phyloP scores from a whole-genome alignment of 352 stramenopile genomes.

The Pythium apleroticum region DNA sequence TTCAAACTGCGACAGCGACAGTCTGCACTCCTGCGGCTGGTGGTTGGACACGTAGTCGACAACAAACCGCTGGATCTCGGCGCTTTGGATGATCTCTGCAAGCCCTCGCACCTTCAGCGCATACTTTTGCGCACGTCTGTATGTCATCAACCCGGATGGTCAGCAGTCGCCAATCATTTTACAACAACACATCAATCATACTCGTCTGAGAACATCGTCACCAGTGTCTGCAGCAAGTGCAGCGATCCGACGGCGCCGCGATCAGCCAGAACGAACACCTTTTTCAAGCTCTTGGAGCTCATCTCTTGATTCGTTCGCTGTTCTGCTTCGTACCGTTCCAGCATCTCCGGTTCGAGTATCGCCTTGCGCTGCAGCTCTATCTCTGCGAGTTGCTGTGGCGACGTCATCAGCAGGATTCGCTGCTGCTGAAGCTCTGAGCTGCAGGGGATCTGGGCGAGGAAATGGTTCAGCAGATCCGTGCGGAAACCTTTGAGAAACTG shows the following conservation, averaged over 20 bases:
- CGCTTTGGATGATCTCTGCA: slow-evolving; percentile 37
- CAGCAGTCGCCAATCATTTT: no score
- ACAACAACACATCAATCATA: slow-evolving; percentile 28
- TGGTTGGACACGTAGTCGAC: slow-evolving; percentile 48
- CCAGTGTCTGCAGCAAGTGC: slow-evolving; percentile 56
- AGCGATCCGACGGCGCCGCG: slow-evolving; percentile 37
- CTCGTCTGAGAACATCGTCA: slow-evolving; percentile 56
- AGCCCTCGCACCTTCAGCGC: slow-evolving; percentile 46
- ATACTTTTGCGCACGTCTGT: slow-evolving; percentile 39
- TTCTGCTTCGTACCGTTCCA: slow-evolving; percentile 43
- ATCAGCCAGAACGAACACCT: slow-evolving; percentile 53
- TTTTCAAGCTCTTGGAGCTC: slow-evolving; percentile 42
- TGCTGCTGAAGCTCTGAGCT: slow-evolving; percentile 56
- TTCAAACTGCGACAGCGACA: slow-evolving; percentile 44
- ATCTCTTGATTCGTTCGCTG: slow-evolving; percentile 18
- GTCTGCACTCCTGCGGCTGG: slow-evolving; percentile 18
- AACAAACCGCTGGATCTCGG: slow-evolving; percentile 58
- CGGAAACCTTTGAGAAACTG: slow-evolving; percentile 52
- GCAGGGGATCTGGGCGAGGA: slow-evolving; percentile 49
- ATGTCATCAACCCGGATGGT: background rate
- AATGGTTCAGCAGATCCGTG: slow-evolving; percentile 41
- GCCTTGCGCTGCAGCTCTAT: slow-evolving; percentile 33
- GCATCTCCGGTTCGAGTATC: slow-evolving; percentile 51
- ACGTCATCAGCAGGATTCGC: slow-evolving; percentile 54
- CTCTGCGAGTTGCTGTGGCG: slow-evolving; percentile 47